These are phyloP conservation scores for Irpex sp. DNA, from an alignment of 1,284 basidiomycete species.

Conservation along the genomic window DNA sequence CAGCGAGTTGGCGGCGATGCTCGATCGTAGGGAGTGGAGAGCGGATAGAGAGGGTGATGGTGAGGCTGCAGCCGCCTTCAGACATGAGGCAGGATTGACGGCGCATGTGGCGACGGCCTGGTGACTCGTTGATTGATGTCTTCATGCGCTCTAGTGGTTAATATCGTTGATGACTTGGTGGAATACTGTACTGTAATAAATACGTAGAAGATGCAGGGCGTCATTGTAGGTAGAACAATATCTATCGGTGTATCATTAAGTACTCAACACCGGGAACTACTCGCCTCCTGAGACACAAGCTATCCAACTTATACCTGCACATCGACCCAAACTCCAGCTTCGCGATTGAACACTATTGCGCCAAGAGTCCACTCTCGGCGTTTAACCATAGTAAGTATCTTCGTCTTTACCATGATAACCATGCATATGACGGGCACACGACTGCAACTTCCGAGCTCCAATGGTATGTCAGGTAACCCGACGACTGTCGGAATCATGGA, in stretches of 20 bases:
- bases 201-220: neutral
- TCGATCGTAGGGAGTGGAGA: constrained; percentile 56
- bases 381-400: neutral
- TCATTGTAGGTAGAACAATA: neutral
- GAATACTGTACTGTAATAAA: neutral
- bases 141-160: neutral
- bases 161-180: neutral
- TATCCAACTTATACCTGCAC: too few relatives aligned
- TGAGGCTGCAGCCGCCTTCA: constrained; percentile 51
- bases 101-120: constrained; percentile 23
- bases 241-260: neutral
- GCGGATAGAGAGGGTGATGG: constrained; percentile 60
- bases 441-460: neutral
- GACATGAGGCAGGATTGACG: constrained; percentile 57
- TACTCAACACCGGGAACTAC: neutral
- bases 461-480: neutral
- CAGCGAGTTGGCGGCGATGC: constrained; percentile 51
- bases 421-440: neutral
- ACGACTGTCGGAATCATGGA: neutral
- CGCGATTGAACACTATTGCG: neutral
- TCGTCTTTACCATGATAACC: neutral
- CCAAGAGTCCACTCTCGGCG: neutral
- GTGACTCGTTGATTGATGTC: neutral
- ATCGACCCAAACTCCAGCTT: neutral
- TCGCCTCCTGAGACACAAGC: too few relatives aligned